phyloP scores from a whole-genome alignment of 1,284 basidiomycete species.

The Irpex rosettiformis region DNA sequence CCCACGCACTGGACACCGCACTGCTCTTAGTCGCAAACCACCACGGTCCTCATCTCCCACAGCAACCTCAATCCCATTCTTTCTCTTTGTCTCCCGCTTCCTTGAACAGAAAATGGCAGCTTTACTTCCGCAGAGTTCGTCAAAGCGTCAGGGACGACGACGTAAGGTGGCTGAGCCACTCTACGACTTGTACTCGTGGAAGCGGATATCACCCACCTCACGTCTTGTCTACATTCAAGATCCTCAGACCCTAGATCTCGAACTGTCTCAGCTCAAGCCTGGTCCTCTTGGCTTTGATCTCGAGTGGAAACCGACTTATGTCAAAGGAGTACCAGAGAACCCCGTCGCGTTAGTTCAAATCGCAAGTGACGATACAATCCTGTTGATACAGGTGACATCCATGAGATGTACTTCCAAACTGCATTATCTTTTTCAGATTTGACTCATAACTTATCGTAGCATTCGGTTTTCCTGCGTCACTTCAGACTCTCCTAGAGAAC shows the following conservation, averaged over 20 bases:
- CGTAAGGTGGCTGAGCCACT: conserved; percentile 13
- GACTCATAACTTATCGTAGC: neutral
- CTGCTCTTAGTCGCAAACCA: neutral
- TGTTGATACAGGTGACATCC: conserved; percentile 59
- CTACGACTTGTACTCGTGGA: conserved; percentile 25
- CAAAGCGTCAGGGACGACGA: neutral
- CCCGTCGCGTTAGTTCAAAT: conserved; percentile 70
- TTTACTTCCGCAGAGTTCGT: neutral
- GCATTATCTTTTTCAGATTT: neutral
- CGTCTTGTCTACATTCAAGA: conserved; percentile 27
- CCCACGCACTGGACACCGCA: neutral
- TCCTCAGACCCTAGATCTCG: conserved; percentile 19
- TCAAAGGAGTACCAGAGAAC: conserved; percentile 51
- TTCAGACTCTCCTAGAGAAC: conserved; percentile 48
- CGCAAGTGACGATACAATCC: conserved; percentile 46
- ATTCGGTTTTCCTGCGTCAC: conserved; percentile 51
- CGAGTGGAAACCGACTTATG: conserved; percentile 66
- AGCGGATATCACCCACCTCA: conserved; percentile 19
- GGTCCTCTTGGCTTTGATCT: conserved; percentile 60
- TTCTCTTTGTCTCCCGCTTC: too few species aligned
- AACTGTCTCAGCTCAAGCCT: conserved; percentile 20
- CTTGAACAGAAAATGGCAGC: neutral
- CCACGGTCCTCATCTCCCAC: neutral
- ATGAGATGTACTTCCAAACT: conserved; percentile 49
- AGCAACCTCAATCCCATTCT: too few species aligned